A percentile compares a stretch with the other conserved stretches of the same genome.
Evolutionary conservation across 2,329 filamentous ascomycete genomes (phyloP).

Genomic region (Fusarium sulawesiense): DNA sequence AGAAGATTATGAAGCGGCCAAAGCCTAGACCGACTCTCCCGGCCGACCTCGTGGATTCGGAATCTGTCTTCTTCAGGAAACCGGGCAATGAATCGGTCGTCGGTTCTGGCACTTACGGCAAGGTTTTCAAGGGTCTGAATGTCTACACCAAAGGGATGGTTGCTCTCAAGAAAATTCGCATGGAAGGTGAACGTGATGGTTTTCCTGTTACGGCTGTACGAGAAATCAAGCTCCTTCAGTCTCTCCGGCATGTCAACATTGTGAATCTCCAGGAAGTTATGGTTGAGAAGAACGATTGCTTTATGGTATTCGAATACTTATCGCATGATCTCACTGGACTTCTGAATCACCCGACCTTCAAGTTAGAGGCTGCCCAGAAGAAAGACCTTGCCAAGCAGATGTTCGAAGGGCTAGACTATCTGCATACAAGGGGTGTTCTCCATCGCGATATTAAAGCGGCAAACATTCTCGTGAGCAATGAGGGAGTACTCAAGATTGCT

Average conservation of each 20-base stretch:
- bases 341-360: constrained; percentile 93
- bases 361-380: constrained; percentile 84
- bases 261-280: constrained; percentile 90
- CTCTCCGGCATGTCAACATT: constrained; percentile 82
- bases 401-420: constrained; percentile 92
- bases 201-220: constrained; percentile 92
- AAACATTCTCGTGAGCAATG: constrained; percentile 93
- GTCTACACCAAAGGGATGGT: constrained; percentile 89
- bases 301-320: constrained; percentile 99
- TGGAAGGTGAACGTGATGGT: constrained; percentile 92
- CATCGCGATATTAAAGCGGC: constrained; percentile 99
- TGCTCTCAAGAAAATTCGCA: constrained; percentile 89
- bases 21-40: constrained; percentile 78
- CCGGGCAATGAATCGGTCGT: constrained; percentile 98
- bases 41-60: constrained; percentile 78
- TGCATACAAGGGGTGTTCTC: constrained; percentile 91
- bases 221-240: constrained; percentile 92
- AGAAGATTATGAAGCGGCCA: constrained; percentile 74
- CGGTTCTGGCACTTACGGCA: constrained; percentile 94
- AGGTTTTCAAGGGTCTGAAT: constrained; percentile 93
- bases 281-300: constrained; percentile 98
- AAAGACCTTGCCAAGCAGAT: constrained; percentile 94
- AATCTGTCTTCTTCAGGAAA: constrained; percentile 94
- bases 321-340: constrained; percentile 96
- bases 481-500: constrained; percentile 89